Conservation (phyloP, 2,329 filamentous ascomycete genomes). For the Phaeosphaeriaceae sp. region DNA sequence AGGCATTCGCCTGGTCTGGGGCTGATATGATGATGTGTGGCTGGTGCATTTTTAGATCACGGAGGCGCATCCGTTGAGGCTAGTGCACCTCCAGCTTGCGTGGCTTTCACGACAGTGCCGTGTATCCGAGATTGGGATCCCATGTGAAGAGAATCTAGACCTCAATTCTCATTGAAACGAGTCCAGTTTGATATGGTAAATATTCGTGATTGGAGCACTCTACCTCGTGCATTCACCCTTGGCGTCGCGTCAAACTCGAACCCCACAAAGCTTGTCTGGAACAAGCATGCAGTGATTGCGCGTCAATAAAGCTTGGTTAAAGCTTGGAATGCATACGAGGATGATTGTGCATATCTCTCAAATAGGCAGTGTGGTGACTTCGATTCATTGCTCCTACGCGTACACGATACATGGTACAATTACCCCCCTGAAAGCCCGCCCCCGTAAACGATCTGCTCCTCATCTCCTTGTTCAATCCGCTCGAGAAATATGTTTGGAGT, state of each 20-base stretch:
- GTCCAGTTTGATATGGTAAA: background rate
- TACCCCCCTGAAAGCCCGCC: background rate
- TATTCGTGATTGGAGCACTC: background rate
- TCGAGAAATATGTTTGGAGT: background rate
- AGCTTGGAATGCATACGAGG: background rate
- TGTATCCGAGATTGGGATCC: background rate
- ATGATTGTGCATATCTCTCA: background rate
- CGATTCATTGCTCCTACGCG: background rate
- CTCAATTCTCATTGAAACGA: background rate
- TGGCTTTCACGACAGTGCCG: background rate
- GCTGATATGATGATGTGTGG: background rate
- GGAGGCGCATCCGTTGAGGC: background rate
- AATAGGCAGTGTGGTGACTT: background rate
- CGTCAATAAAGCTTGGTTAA: slow-evolving; percentile 3
- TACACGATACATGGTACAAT: background rate
- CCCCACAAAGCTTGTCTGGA: background rate
- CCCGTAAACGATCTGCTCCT: background rate
- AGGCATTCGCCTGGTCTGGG: too few relatives aligned
- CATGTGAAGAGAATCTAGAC: background rate
- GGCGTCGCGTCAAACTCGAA: background rate
- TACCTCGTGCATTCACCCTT: background rate
- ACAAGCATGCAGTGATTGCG: background rate
- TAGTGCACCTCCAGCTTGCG: background rate
- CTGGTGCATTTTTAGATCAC: background rate
- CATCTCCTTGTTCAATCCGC: background rate